Evolutionary conservation across 2,329 filamentous ascomycete species (phyloP), one percentile per base, ranked within the genome.

Genomic region (Ploettnerulaceae sp.): DNA sequence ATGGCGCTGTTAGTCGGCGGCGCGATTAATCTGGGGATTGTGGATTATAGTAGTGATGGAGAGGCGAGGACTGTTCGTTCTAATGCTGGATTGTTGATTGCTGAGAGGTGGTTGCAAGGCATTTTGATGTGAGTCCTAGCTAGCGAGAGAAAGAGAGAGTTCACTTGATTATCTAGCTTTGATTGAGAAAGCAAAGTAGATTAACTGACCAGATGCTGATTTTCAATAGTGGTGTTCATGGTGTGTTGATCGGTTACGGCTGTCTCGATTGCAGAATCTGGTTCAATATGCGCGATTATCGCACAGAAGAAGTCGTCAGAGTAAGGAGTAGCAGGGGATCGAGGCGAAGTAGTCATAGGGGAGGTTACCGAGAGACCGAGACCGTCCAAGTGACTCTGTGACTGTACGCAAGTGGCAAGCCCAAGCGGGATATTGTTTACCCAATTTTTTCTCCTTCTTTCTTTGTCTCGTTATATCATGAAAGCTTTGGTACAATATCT

Each of bases 11-110:
- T 40, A 18, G 9, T 48, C 7, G 45, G 38, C 2, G 45, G 45
- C 2, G 33, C 28, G 21, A 25, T 48, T 24, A 48, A 48, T 43
- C 18, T 41, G 24, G 38, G 29, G 5, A 21, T 47, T 12, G 45
- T 47, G 24, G 26, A 47, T 39, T 35, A 35, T 34, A n/a, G 32
- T 12, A 31, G 44, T 8, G 44, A 46, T 46, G 44, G 44, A 8
- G 22, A 44, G 40, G 18, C 24, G 34, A 11, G 24, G 21, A 28
- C 25, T 28, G 20, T 18, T 18, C 15, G 69, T 67, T 2, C 14
- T 3, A 11, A 36, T 18, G 5, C 9, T 7, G 24, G 17, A 11
- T 36, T 47, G 45, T 15, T 36, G 7, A 34, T n/a, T 2, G 38
- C 45, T 8, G 11, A 24, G 21, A 40, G 32, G 25, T 47, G 45